Conservation (phyloP, 768 basidiomycete species). For the Amanita pseudoporphyria region DNA sequence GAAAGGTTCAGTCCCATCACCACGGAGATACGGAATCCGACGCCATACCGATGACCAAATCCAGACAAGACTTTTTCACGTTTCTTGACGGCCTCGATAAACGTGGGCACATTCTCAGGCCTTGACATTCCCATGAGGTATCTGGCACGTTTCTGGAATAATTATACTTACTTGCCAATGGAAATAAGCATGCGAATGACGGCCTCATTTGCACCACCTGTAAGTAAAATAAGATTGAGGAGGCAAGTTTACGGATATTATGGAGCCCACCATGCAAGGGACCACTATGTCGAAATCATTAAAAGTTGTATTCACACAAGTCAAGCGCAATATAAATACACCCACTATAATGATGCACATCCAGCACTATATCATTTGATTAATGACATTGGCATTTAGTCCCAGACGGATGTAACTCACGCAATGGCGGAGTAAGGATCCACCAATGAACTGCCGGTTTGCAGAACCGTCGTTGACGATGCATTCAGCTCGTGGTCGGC, state of each 20-base stretch:
- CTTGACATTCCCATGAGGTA: slow-evolving; percentile 23
- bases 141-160: not conserved
- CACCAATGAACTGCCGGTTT: slow-evolving; percentile 81
- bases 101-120: slow-evolving; percentile 77
- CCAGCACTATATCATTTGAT: slow-evolving; percentile 46
- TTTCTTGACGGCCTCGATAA: slow-evolving; percentile 79
- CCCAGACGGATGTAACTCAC: slow-evolving; percentile 25
- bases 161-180: slow-evolving; percentile 58
- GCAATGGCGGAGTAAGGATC: slow-evolving; percentile 87
- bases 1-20: slow-evolving; percentile 6
- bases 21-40: not conserved
- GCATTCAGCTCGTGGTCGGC: slow-evolving; percentile 92
- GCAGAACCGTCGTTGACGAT: slow-evolving; percentile 76
- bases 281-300: slow-evolving; percentile 31
- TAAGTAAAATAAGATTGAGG: slow-evolving; percentile 4
- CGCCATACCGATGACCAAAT: slow-evolving; percentile 71
- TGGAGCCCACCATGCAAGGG: slow-evolving; percentile 51
- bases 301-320: not conserved
- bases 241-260: not conserved
- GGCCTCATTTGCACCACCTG: slow-evolving; percentile 86
- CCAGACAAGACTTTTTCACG: slow-evolving; percentile 86
- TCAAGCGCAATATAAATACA: slow-evolving; percentile 8
- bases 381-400: not conserved
- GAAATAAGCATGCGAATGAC: slow-evolving; percentile 91
- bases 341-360: slow-evolving; percentile 82